These are phyloP conservation scores for Tripterygium wilfordii DNA, from an alignment of 177 flowering plant species.

Conservation along the genomic window DNA sequence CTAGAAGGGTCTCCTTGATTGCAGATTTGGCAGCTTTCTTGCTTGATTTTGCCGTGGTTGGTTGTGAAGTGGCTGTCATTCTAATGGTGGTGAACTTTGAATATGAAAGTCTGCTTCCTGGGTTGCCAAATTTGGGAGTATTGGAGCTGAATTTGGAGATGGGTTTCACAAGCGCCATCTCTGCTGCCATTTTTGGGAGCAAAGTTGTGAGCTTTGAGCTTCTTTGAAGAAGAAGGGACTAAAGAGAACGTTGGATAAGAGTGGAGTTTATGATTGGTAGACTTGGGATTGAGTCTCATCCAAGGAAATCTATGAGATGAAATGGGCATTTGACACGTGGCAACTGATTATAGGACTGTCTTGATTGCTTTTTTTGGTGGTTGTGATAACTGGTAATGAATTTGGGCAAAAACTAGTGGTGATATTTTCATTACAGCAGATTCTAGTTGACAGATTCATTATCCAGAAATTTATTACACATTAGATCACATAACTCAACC, in stretches of 20 bases:
- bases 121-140: slow-evolving; percentile 27
- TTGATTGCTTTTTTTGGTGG: slow-evolving; percentile 21
- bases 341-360: slow-evolving; percentile 12
- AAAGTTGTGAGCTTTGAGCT: not conserved
- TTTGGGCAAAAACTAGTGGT: no score
- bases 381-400: no score
- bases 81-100: slow-evolving; percentile 21
- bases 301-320: slow-evolving; percentile 46
- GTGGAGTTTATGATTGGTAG: slow-evolving; percentile 14
- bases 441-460: no score
- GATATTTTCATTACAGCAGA: no score
- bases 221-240: not conserved
- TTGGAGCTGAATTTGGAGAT: slow-evolving; percentile 43
- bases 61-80: slow-evolving; percentile 35
- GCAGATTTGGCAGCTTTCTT: slow-evolving; percentile 42
- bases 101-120: slow-evolving; percentile 11
- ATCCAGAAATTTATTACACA: no score
- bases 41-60: slow-evolving; percentile 14
- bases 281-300: slow-evolving; percentile 51
- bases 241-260: slow-evolving; percentile 14
- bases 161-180: slow-evolving; percentile 79
- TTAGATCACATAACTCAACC: no score
- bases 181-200: slow-evolving; percentile 45
- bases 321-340: slow-evolving; percentile 58
- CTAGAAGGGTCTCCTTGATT: slow-evolving; percentile 73